Evolutionary conservation across 2,329 filamentous ascomycete species (phyloP).

Genomic region (Pseudogymnoascus sp.): DNA sequence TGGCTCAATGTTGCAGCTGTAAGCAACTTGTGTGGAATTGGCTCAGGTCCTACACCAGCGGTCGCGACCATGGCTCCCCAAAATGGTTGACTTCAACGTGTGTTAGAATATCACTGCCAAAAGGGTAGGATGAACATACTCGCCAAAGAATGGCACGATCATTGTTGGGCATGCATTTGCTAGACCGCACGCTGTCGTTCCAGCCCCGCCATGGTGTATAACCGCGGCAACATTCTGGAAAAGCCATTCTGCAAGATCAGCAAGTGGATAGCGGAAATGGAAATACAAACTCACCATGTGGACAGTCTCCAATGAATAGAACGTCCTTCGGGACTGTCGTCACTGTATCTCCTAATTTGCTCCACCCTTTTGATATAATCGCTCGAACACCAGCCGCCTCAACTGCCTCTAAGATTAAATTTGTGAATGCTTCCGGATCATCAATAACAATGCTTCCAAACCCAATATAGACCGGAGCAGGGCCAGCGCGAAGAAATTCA

Average conservation of each 20-base stretch:
- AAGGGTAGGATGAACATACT: constrained; percentile 18
- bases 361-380: constrained; percentile 33
- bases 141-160: constrained; percentile 37
- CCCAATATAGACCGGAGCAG: constrained; percentile 19
- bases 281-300: constrained; percentile 19
- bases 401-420: constrained; percentile 31
- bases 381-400: constrained; percentile 29
- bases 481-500: constrained; percentile 17
- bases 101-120: not conserved
- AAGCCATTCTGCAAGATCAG: constrained; percentile 27
- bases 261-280: not conserved
- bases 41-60: constrained; percentile 36
- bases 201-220: constrained; percentile 32
- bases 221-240: constrained; percentile 31
- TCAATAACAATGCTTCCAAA: constrained; percentile 25
- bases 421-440: constrained; percentile 29
- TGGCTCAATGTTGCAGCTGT: constrained; percentile 30
- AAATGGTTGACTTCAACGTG: constrained; percentile 32
- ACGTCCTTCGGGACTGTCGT: constrained; percentile 25
- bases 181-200: constrained; percentile 32
- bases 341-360: constrained; percentile 28
- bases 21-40: constrained; percentile 32
- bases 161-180: constrained; percentile 31
- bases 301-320: constrained; percentile 30
- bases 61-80: constrained; percentile 37